Conservation (phyloP, 1,139 yeast genomes). For the Lodderomyces pseudojiufengensis region DNA sequence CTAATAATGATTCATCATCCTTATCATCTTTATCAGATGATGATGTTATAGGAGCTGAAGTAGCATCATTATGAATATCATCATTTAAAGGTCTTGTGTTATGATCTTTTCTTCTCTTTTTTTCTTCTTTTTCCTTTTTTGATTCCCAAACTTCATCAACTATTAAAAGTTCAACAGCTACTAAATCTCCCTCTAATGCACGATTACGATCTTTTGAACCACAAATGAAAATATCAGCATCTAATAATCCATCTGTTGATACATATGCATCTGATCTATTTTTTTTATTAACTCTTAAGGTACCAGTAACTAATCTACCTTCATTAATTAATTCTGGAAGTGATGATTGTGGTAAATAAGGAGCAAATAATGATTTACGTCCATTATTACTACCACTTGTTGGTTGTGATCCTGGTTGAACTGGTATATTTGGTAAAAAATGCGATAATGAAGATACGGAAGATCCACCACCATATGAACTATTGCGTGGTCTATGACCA, state of each 20-base stretch:
- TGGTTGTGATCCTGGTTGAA: slow-evolving; percentile 19
- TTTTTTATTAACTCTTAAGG: slow-evolving; percentile 88
- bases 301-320: slow-evolving; percentile 90
- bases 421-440: slow-evolving; percentile 26
- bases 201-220: slow-evolving; percentile 99
- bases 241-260: slow-evolving; percentile 89
- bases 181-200: slow-evolving; percentile 94
- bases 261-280: slow-evolving; percentile 97
- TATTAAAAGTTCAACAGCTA: slow-evolving; percentile 87
- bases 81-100: slow-evolving; percentile 44
- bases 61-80: slow-evolving; percentile 70
- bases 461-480: slow-evolving; percentile 58
- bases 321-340: slow-evolving; percentile 86
- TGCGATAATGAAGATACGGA: slow-evolving; percentile 59
- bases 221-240: slow-evolving; percentile 95
- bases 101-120: slow-evolving; percentile 85
- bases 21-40: slow-evolving; percentile 15
- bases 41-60: slow-evolving; percentile 37
- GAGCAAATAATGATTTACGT: slow-evolving; percentile 90
- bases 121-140: slow-evolving; percentile 94
- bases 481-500: slow-evolving; percentile 70
- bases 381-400: slow-evolving; percentile 24
- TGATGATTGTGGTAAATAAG: slow-evolving; percentile 90
- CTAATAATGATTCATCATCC: slow-evolving; percentile 39
- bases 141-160: slow-evolving; percentile 98